Conservation (phyloP, 371 early-diverging fungal genomes). For the Actinomortierella ambigua region DNA sequence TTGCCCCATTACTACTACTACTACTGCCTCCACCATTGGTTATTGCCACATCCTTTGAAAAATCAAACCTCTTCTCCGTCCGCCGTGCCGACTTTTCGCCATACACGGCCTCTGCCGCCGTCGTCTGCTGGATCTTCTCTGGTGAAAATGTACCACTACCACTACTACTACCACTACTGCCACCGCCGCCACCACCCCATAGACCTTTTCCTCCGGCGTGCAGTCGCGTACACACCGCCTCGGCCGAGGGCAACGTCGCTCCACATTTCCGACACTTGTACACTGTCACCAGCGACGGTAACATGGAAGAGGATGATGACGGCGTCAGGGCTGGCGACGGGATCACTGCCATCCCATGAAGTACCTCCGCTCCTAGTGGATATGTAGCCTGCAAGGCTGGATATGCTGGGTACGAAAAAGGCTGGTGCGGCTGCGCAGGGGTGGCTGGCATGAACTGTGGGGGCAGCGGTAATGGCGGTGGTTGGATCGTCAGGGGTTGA, state of each 20-base stretch:
- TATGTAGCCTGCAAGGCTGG: neutral
- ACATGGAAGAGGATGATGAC: neutral
- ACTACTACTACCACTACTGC: too few relatives aligned
- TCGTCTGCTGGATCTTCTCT: conserved; percentile 13
- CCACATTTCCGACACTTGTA: conserved; percentile 32
- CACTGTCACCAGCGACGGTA: conserved; percentile 11
- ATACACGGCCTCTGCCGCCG: conserved; percentile 6
- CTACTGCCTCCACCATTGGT: too few relatives aligned
- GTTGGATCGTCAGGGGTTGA: too few relatives aligned
- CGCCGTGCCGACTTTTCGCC: neutral
- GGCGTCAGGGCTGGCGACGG: neutral
- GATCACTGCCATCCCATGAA: conserved; percentile 1
- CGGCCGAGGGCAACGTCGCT: conserved; percentile 21
- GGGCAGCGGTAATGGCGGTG: too few relatives aligned
- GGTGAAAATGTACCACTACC: neutral
- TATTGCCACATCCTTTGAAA: neutral
- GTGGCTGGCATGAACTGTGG: too few relatives aligned
- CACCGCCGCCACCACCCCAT: too few relatives aligned
- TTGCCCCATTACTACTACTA: too few relatives aligned
- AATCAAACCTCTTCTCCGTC: neutral
- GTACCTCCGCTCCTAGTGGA: neutral
- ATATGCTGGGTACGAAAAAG: neutral
- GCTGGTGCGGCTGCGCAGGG: neutral
- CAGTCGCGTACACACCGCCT: conserved; percentile 21
- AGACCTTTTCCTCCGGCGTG: conserved; percentile 8